These are phyloP conservation scores for Aspergillus glaucus DNA, from an alignment of 2,329 filamentous ascomycete species.

Conservation along the genomic window DNA sequence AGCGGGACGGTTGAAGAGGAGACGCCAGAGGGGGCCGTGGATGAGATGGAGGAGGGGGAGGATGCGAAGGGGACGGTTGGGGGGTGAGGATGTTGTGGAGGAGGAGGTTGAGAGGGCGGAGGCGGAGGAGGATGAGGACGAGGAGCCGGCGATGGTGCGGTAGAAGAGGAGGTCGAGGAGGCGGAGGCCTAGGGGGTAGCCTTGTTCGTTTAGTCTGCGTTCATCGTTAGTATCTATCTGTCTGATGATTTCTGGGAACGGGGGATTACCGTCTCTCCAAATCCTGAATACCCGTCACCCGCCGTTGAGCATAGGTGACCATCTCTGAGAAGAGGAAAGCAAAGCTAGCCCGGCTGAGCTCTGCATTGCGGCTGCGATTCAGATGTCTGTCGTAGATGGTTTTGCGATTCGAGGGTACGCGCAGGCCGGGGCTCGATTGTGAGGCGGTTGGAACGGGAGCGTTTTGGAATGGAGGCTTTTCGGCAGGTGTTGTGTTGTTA, in stretches of 20 bases:
- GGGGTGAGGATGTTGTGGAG: constrained; percentile 60
- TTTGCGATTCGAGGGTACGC: constrained; percentile 87
- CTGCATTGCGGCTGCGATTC: constrained; percentile 79
- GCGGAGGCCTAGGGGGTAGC: constrained; percentile 87
- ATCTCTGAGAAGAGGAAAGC: constrained; percentile 95
- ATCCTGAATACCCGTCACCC: constrained; percentile 88
- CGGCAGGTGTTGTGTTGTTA: constrained; percentile 7
- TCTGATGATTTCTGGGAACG: background rate
- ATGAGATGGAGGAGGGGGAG: constrained; percentile 92
- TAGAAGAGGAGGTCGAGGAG: constrained; percentile 92
- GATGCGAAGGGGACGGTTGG: constrained; percentile 77
- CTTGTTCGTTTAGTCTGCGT: constrained; percentile 76
- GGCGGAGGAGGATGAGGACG: constrained; percentile 76
- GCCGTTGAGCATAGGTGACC: constrained; percentile 86
- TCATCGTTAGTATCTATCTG: background rate
- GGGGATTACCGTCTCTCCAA: constrained; percentile 73
- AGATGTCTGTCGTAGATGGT: constrained; percentile 96
- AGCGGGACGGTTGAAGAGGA: constrained; percentile 84
- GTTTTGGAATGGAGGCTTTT: constrained; percentile 30
- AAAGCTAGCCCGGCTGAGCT: constrained; percentile 89
- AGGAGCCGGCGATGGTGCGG: constrained; percentile 72
- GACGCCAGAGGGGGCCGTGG: constrained; percentile 83
- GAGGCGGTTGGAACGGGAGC: background rate
- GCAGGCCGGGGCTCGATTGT: constrained; percentile 53
- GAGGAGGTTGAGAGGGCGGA: constrained; percentile 73